Base-by-base conservation (phyloP, 2,329 filamentous ascomycete genomes). In the Ophiostoma ulmi region DNA sequence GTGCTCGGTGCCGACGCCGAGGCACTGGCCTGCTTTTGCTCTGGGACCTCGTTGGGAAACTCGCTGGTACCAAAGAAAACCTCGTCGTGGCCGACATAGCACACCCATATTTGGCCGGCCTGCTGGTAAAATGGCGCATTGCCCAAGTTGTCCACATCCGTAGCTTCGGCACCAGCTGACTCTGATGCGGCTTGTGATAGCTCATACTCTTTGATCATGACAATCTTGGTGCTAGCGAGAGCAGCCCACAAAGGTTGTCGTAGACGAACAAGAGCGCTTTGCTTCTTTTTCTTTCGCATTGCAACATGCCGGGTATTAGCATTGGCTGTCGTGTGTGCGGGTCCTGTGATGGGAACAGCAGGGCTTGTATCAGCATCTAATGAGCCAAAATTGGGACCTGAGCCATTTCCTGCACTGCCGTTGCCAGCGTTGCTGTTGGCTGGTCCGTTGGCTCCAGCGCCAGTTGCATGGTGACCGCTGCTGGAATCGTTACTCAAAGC, bases 231-330 rank as follows among this genome's bases (percentile, higher is more conserved):
- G 81, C 93, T 97, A 69, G 94, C 94, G 75, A 97, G 87, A 67
- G 94, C 94, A 74, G 94, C 93, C 94, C 94, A 97, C 74, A 97
- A 87, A 67, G 94, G 94, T 81, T 97, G 94, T 77, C 93, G 90
- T 78, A 93, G 92, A 79, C 94, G 87, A 75, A 97, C 93, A 80
- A 95, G 92, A 72, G 93, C 93, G 77, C 92, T 94, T 81, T 97
- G 93, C 81, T 95, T 94, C 81, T 91, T 88, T 81, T 92, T 91
- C 82, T 93, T 95, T 81, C 95, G 96, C 74, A 86, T 26, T 26
- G 65, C 82, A 77, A 88, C 82, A 81, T 86, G 78, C 80, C 81
- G 0, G 35, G 67, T 4, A 69, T 35, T 1, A 20, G 11, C 2
- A 68, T 22, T 3, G 65, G 17, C 41, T 17, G 4, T 13, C 13